Base-by-base conservation (phyloP, 1,284 basidiomycete species). In the Neonothopanus nambi region DNA sequence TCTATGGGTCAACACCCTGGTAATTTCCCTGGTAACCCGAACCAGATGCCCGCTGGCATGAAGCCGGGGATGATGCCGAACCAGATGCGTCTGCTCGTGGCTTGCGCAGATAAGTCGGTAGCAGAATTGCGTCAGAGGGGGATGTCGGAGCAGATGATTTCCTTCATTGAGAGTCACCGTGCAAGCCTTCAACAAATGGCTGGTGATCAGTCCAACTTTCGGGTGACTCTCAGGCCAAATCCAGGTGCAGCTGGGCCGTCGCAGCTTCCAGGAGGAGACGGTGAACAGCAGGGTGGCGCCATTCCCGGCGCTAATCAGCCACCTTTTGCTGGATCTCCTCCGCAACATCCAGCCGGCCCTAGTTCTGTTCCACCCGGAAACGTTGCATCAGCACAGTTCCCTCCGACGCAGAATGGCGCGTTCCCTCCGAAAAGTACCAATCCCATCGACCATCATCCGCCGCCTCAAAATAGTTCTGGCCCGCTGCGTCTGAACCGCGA, bases 141-240 rank as follows among this genome's bases (percentile, higher is more conserved):
- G 23, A 65, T 87, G n/a, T 68, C 72, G 1, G 79, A 82, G 13
- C 58, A 73, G 36, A 65, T 82, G 48, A 84, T 90, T 51, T 55
- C 66, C 28, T 73, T 80, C 53, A 77, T 91, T 37, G 88, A 90
- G 57, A 59, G 59, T 4, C 63, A 85, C 63, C 80, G 88, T 39
- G 36, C 73, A 2, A 64, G 68, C 18, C 62, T 85, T 20, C 76
- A 79, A 62, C 67, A 72, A 26, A 66, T 64, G 20, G 61, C 63
- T 1, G 66, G 73, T 48, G 73, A 75, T 39, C 76, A 79, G 62
- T 68, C 66, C 11, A 57, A 63, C 17, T 82, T 81, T 59, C 71
- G 71, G 35, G 64, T 63, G 64, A 57, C 44, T 54, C 57, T 41
- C 54, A 56, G 30, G 51, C 48, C n/a, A 49, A 60, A 41, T 12